phyloP scores from a whole-genome alignment of 75 land plant genomes.

The Adiantum capillusveneris region DNA sequence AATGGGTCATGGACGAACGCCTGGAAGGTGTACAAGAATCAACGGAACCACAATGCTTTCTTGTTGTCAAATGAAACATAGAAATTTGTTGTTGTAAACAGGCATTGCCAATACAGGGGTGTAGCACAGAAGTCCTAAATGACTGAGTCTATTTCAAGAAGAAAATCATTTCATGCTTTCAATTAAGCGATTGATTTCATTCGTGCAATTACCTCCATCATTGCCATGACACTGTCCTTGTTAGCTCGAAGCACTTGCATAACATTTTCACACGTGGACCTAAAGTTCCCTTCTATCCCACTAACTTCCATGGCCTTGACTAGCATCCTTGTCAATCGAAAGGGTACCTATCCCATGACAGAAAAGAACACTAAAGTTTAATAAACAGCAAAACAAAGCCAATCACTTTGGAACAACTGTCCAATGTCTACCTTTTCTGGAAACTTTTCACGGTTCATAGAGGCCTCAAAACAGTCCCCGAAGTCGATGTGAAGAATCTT shows the following conservation, averaged over 20 bases:
- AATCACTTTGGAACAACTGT: too few species aligned
- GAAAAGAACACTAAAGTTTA: conserved; percentile 3
- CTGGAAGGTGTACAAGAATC: too few species aligned
- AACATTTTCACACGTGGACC: conserved; percentile 98
- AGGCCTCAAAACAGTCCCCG: conserved; percentile 99
- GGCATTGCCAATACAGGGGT: too few species aligned
- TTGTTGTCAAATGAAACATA: too few species aligned
- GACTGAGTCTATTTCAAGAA: too few species aligned
- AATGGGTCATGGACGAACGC: conserved; percentile 99
- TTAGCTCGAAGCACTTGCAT: conserved; percentile 93
- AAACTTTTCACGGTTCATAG: conserved; percentile 98
- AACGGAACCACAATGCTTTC: too few species aligned
- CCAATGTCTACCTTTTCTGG: conserved; percentile 71
- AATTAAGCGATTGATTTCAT: too few species aligned
- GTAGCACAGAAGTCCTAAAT: too few species aligned
- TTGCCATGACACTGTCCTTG: conserved; percentile 99
- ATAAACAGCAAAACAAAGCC: background rate
- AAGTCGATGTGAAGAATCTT: conserved; percentile 98
- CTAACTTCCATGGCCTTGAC: conserved; percentile 99
- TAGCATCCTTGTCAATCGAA: conserved; percentile 96
- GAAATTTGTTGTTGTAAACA: too few species aligned
- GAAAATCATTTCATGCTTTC: too few species aligned
- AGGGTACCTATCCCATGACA: conserved; percentile 62
- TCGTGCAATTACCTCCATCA: conserved; percentile 93
- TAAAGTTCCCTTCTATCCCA: conserved; percentile 97